A percentile compares a stretch with the other conserved stretches of the same genome.
Evolutionary conservation across 352 stramenopile genomes (phyloP).

Genomic region (Phytopythium kandeliae): DNA sequence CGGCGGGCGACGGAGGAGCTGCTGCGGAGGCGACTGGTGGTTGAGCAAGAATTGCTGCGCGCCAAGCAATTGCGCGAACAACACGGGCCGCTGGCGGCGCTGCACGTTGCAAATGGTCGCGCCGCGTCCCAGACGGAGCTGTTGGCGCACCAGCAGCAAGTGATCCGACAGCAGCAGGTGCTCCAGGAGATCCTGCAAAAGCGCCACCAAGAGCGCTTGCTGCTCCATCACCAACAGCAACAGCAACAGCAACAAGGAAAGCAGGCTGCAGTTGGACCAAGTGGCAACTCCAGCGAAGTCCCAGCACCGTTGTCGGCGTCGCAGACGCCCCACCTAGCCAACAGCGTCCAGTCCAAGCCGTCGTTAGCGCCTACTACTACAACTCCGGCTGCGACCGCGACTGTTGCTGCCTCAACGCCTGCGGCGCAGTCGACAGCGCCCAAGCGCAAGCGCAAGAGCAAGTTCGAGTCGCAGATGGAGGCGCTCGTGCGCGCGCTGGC

Average conservation of each 20-base stretch:
- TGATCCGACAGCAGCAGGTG: conserved; percentile 43
- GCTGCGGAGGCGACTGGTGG: conserved; percentile 33
- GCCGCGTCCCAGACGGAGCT: conserved; percentile 25
- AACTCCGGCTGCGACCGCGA: too few relatives aligned
- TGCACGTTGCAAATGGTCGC: conserved; percentile 6
- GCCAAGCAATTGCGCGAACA: conserved; percentile 27
- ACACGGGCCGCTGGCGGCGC: conserved; percentile 19
- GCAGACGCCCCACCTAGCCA: background rate
- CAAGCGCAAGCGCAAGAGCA: conserved; percentile 35
- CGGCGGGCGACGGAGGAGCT: conserved; percentile 22
- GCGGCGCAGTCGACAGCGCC: conserved; percentile 8
- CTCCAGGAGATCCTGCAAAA: conserved; percentile 29
- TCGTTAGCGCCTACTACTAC: background rate
- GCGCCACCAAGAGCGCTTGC: conserved; percentile 17
- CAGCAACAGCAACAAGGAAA: conserved; percentile 13
- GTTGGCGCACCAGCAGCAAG: conserved; percentile 38
- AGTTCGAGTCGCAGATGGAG: conserved; percentile 55
- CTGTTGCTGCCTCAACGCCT: background rate
- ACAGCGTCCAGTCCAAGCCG: background rate
- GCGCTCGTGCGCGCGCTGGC: conserved; percentile 45
- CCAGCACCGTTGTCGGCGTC: background rate
- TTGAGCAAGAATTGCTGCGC: conserved; percentile 42
- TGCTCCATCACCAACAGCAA: conserved; percentile 17
- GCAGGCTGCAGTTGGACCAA: conserved; percentile 7
- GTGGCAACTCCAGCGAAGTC: background rate